A percentile compares a stretch with the other conserved stretches of the same genome.
Conservation (phyloP, 176 grass and related monocot species). For the Cocos nucifera region DNA sequence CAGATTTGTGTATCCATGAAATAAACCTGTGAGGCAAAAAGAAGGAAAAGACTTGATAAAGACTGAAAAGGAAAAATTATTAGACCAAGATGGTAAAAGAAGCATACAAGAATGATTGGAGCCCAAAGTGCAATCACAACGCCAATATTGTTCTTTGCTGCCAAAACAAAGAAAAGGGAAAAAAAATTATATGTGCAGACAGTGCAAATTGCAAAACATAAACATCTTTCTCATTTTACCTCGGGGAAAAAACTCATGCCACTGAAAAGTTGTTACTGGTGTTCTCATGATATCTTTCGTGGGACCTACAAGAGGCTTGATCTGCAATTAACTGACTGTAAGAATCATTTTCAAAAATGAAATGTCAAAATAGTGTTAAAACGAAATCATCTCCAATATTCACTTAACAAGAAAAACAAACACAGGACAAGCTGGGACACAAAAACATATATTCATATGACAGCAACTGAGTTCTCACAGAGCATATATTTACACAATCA, state of each 20-base stretch:
- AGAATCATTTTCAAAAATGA: no score
- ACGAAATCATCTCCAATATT: no score
- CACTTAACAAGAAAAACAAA: no score
- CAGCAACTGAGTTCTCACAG: no score
- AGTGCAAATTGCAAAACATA: constrained; percentile 5
- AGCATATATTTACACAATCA: no score
- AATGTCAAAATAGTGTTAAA: no score
- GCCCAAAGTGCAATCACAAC: constrained; percentile 81
- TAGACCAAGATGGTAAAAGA: constrained; percentile 9
- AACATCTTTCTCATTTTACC: constrained; percentile 35
- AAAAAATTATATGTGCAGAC: constrained; percentile 17
- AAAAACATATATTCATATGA: no score
- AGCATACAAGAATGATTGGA: constrained; percentile 78
- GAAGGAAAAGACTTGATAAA: constrained; percentile 6
- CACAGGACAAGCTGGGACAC: no score
- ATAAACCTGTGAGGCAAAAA: constrained; percentile 58
- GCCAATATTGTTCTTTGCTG: constrained; percentile 83
- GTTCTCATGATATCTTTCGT: constrained; percentile 86
- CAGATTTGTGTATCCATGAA: constrained; percentile 99
- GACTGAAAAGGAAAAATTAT: constrained; percentile 2
- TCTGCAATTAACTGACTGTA: constrained; percentile 28
- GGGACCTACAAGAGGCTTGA: constrained; percentile 80
- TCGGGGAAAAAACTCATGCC: constrained; percentile 96
- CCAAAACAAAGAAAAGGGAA: constrained; percentile 11
- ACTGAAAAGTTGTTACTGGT: constrained; percentile 53